Evolutionary conservation across 2,329 filamentous ascomycete species (phyloP).

Genomic region (Penicillium sp.): DNA sequence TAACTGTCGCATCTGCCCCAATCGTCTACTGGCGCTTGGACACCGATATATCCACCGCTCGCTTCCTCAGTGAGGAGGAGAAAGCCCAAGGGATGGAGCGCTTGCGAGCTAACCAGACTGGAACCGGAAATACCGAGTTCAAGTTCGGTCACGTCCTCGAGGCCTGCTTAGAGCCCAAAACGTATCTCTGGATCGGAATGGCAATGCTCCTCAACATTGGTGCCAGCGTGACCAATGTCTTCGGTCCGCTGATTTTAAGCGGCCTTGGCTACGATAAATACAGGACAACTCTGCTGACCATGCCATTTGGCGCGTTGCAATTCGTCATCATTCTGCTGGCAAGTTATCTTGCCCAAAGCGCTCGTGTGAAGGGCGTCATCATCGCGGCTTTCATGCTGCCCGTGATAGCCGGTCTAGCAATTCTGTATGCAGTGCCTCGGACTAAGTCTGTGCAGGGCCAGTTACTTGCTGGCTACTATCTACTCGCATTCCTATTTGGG

Average conservation of each 20-base stretch:
- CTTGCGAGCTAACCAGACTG: slow-evolving; percentile 50
- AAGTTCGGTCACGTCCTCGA: slow-evolving; percentile 46
- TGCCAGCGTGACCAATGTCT: slow-evolving; percentile 61
- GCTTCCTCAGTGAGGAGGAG: slow-evolving; percentile 48
- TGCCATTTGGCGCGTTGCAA: slow-evolving; percentile 64
- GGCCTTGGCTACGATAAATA: slow-evolving; percentile 61
- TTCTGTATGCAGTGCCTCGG: slow-evolving; percentile 56
- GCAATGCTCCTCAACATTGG: slow-evolving; percentile 63
- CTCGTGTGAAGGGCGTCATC: slow-evolving; percentile 56
- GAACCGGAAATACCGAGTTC: slow-evolving; percentile 46
- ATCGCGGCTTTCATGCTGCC: slow-evolving; percentile 55
- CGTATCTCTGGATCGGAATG: slow-evolving; percentile 60
- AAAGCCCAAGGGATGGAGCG: slow-evolving; percentile 48
- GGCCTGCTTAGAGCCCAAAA: slow-evolving; percentile 44
- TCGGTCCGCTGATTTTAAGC: slow-evolving; percentile 61
- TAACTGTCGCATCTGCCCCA: slow-evolving; percentile 58
- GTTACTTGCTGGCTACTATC: slow-evolving; percentile 61
- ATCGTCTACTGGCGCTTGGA: slow-evolving; percentile 60
- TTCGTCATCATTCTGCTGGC: slow-evolving; percentile 57
- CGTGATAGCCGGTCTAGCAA: slow-evolving; percentile 56
- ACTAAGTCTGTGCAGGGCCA: slow-evolving; percentile 41
- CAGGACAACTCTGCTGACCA: slow-evolving; percentile 60
- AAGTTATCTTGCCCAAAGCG: slow-evolving; percentile 57
- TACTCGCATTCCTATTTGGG: slow-evolving; percentile 64
- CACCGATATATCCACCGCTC: slow-evolving; percentile 52